These are phyloP conservation scores for Dalbergia cochinchinensis DNA, from an alignment of 306 rosid species.

Conservation along the genomic window DNA sequence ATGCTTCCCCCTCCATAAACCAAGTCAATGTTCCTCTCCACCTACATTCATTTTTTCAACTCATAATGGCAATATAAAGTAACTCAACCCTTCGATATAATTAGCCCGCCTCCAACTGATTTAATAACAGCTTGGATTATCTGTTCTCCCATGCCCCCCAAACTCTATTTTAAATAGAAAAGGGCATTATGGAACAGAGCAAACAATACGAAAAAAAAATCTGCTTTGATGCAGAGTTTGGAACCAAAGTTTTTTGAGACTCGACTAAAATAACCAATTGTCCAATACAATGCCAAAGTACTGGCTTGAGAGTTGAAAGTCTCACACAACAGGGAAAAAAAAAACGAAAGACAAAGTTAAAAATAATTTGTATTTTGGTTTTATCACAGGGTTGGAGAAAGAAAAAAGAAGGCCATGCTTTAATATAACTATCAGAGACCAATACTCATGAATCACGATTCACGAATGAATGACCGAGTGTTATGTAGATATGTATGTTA, in stretches of 20 bases:
- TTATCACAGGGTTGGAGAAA: too few species aligned
- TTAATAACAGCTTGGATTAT: not conserved
- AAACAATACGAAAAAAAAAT: too few species aligned
- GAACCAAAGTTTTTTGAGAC: not conserved
- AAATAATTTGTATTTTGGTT: not conserved
- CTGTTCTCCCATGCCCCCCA: not conserved
- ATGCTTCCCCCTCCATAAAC: conserved; percentile 99
- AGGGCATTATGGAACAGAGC: too few species aligned
- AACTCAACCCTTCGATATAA: not conserved
- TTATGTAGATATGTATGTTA: not conserved
- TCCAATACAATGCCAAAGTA: not conserved
- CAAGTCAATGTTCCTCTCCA: conserved; percentile 89
- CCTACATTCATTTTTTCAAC: conserved; percentile 51
- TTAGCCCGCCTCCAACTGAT: not conserved
- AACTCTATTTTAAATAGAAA: not conserved
- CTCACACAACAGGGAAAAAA: not conserved
- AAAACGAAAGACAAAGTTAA: not conserved
- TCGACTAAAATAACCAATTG: not conserved
- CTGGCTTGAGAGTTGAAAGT: not conserved
- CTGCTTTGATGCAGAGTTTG: not conserved
- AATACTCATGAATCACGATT: too few species aligned
- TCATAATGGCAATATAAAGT: conserved; percentile 10
- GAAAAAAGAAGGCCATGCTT: too few species aligned
- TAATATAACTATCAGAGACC: too few species aligned
- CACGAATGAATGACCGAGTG: not conserved